These are phyloP conservation scores for Acrocalymma vagum DNA, from an alignment of 2,329 filamentous ascomycete genomes.

Conservation along the genomic window DNA sequence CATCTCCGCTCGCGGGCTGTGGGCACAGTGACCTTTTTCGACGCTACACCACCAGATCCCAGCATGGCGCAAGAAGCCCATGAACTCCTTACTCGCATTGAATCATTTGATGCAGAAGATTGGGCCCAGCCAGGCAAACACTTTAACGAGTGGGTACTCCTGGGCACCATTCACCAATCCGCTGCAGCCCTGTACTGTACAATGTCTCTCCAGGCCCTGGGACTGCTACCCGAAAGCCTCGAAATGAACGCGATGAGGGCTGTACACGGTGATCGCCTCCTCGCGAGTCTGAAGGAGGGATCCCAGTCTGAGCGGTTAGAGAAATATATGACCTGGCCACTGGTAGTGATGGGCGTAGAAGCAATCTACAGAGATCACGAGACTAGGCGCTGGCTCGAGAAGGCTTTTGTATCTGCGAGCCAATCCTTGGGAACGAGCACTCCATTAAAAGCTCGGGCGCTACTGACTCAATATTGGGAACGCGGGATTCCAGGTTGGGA, in stretches of 20 bases:
- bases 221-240: conserved; percentile 23
- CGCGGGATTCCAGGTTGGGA: conserved; percentile 32
- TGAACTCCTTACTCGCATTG: conserved; percentile 28
- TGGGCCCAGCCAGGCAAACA: conserved; percentile 35
- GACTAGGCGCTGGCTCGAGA: conserved; percentile 28
- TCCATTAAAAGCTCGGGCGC: conserved; percentile 28
- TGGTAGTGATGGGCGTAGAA: conserved; percentile 37
- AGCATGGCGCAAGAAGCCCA: conserved; percentile 22
- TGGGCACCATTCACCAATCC: conserved; percentile 34
- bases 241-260: conserved; percentile 24
- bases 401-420: conserved; percentile 23
- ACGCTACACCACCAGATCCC: conserved; percentile 12
- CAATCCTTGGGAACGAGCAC: conserved; percentile 25
- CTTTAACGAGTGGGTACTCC: conserved; percentile 28
- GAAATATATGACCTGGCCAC: conserved; percentile 32
- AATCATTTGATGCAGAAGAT: conserved; percentile 29
- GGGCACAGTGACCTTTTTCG: conserved; percentile 9
- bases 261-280: conserved; percentile 20
- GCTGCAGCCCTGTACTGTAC: conserved; percentile 37
- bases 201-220: conserved; percentile 32
- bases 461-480: conserved; percentile 35
- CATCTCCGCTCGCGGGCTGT: conserved; percentile 26
- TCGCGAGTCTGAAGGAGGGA: conserved; percentile 12
- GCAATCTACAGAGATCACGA: conserved; percentile 25
- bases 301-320: conserved; percentile 14